These are phyloP conservation scores for Aquilaria sinensis DNA, from an alignment of 345 rosid genomes.

Conservation along the genomic window DNA sequence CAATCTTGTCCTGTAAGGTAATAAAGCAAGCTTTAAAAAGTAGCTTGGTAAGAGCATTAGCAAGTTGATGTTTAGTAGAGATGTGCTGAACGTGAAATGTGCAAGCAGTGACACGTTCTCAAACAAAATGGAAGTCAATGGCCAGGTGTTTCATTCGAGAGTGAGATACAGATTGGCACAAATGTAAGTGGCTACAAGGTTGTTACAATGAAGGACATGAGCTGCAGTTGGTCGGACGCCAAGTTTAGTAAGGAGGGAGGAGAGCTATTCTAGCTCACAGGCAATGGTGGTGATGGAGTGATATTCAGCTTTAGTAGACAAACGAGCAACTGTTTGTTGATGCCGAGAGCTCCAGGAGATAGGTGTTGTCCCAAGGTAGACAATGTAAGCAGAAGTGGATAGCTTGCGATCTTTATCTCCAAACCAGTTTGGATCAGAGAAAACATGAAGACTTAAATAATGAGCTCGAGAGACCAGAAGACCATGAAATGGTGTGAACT, in stretches of 20 bases:
- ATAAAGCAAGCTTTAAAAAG: background rate
- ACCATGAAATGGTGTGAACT: too few relatives aligned
- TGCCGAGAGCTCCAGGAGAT: background rate
- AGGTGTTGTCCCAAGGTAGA: background rate
- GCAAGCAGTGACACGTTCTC: background rate
- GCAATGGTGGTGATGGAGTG: background rate
- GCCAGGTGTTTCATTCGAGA: background rate
- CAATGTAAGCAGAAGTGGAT: background rate
- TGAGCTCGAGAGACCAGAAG: too few relatives aligned
- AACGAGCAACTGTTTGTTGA: background rate
- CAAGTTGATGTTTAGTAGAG: background rate
- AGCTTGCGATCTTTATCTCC: too few relatives aligned
- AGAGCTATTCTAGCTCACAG: background rate
- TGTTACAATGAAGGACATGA: background rate
- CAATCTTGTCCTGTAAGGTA: background rate
- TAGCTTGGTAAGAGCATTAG: background rate
- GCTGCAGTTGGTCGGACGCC: background rate
- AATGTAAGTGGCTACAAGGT: background rate
- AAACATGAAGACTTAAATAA: too few relatives aligned
- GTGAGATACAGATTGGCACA: background rate
- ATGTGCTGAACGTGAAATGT: background rate
- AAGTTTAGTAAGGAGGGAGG: background rate
- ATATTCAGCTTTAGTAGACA: background rate
- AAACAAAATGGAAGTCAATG: background rate
- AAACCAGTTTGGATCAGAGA: too few relatives aligned